Conservation (phyloP, 2,329 filamentous ascomycete species). For the Hypomyces perniciosus region DNA sequence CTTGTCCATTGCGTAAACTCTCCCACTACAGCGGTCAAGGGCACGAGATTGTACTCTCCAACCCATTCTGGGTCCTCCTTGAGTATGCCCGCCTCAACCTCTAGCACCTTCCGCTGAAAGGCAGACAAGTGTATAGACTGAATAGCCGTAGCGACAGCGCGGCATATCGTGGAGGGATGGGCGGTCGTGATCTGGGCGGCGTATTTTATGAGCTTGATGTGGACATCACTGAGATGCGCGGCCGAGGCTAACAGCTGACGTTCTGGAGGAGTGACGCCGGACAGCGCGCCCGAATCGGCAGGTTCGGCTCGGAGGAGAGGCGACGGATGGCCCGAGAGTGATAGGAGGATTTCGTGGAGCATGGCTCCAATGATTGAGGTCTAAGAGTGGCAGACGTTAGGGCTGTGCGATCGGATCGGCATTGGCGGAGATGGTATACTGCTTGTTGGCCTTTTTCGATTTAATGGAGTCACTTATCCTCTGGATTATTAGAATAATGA, state of each 20-base stretch:
- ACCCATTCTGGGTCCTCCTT: conserved; percentile 71
- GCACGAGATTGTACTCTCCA: conserved; percentile 89
- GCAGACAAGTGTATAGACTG: conserved; percentile 65
- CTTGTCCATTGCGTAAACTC: conserved; percentile 86
- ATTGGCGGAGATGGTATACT: conserved; percentile 13
- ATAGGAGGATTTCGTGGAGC: conserved; percentile 98
- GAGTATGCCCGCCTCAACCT: conserved; percentile 75
- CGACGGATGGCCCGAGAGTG: conserved; percentile 88
- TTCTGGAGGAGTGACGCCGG: conserved; percentile 68
- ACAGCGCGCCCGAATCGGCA: conserved; percentile 39
- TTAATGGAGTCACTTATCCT: conserved; percentile 36
- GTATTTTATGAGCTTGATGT: conserved; percentile 64
- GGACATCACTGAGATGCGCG: conserved; percentile 70
- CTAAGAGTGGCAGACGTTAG: conserved; percentile 13
- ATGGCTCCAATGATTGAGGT: conserved; percentile 41
- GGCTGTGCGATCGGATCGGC: neutral
- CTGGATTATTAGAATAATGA: conserved; percentile 42
- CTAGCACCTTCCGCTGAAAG: conserved; percentile 78
- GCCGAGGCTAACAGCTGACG: conserved; percentile 72
- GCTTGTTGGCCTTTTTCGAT: conserved; percentile 26
- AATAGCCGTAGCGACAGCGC: conserved; percentile 77
- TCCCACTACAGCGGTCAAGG: conserved; percentile 73
- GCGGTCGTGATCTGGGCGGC: conserved; percentile 60
- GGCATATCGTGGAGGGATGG: conserved; percentile 77
- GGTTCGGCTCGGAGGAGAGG: conserved; percentile 64